Percentiles rank a stretch among this genome's conserved stretches.
Evolutionary conservation across 2,329 filamentous ascomycete genomes (phyloP).

Genomic region (Paecilomyces fulvus): DNA sequence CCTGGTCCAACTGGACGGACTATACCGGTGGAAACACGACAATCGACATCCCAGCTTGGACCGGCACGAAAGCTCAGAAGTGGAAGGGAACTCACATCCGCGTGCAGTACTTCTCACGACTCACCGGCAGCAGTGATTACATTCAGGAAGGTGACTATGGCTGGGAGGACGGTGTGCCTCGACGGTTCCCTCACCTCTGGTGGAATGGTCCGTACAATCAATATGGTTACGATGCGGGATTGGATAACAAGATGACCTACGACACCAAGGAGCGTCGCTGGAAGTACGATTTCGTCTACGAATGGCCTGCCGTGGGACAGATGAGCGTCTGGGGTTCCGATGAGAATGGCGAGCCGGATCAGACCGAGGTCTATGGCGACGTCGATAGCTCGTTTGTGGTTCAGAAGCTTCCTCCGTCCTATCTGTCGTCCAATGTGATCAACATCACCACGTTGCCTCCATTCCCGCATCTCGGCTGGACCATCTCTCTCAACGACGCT

Average conservation of each 20-base stretch:
- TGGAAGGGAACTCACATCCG: slow-evolving; percentile 51
- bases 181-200: neutral
- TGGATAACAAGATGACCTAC: slow-evolving; percentile 41
- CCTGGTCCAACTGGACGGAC: neutral
- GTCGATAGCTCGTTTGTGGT: slow-evolving; percentile 47
- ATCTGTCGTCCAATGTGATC: slow-evolving; percentile 42
- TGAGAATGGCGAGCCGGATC: slow-evolving; percentile 48
- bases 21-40: neutral
- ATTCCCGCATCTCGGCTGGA: slow-evolving; percentile 43
- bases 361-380: slow-evolving; percentile 48
- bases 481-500: slow-evolving; percentile 43
- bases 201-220: slow-evolving; percentile 50
- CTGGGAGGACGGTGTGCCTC: slow-evolving; percentile 18
- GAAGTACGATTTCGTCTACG: slow-evolving; percentile 48
- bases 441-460: slow-evolving; percentile 46
- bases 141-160: slow-evolving; percentile 46
- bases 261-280: slow-evolving; percentile 38
- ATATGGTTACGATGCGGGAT: slow-evolving; percentile 49
- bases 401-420: slow-evolving; percentile 48
- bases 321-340: slow-evolving; percentile 55
- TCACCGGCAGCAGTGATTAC: slow-evolving; percentile 46
- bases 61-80: slow-evolving; percentile 41
- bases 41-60: slow-evolving; percentile 28
- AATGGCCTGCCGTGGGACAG: slow-evolving; percentile 50
- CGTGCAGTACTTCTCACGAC: slow-evolving; percentile 49